A percentile compares a stretch with the other conserved stretches of the same genome.
phyloP scores from a whole-genome alignment of 305 asterid species.

The Solanum hybrid region DNA sequence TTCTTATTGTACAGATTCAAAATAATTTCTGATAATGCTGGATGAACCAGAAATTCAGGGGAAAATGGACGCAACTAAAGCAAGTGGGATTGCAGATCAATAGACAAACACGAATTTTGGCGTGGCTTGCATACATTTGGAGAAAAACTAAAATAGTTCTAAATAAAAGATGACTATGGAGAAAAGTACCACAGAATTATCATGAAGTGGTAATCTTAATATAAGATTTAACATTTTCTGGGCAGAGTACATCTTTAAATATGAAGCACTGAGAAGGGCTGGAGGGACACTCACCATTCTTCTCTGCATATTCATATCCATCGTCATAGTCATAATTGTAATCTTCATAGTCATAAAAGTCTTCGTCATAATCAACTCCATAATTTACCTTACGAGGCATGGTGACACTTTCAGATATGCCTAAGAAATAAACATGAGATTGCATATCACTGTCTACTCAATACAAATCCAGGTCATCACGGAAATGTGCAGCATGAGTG shows the following conservation, averaged over 20 bases:
- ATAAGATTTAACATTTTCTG: not conserved
- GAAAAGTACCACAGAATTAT: not conserved
- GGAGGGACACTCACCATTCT: slow-evolving; percentile 36
- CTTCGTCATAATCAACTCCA: slow-evolving; percentile 44
- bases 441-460: not conserved
- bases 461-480: not conserved
- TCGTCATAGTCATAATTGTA: slow-evolving; percentile 31
- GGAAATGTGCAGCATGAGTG: not conserved
- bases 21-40: not conserved
- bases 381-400: slow-evolving; percentile 76
- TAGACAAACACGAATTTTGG: not conserved
- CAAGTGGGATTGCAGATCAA: not conserved
- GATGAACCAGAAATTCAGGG: not conserved
- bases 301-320: slow-evolving; percentile 32
- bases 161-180: not conserved
- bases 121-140: not conserved
- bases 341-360: slow-evolving; percentile 34
- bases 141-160: not conserved
- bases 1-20: not conserved
- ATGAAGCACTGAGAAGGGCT: not conserved
- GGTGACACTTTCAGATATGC: not conserved
- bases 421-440: not conserved
- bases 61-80: not conserved
- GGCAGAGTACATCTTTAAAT: not conserved
- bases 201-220: not conserved